phyloP scores from a whole-genome alignment of 164 flowering plant genomes.

The Platanus orientalis region DNA sequence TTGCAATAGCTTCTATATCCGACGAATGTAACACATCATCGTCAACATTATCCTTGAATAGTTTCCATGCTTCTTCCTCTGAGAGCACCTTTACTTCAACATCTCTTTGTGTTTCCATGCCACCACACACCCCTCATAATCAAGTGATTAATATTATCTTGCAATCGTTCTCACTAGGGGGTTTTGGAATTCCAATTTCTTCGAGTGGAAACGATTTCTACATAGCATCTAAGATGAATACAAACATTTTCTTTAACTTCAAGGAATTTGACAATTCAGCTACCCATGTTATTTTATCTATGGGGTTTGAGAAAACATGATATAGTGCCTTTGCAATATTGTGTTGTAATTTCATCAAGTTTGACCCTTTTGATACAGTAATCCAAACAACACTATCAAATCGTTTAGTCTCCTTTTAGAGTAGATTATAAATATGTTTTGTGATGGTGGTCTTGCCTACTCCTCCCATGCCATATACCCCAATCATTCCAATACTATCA shows the following conservation, averaged over 20 bases:
- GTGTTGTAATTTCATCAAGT: not conserved
- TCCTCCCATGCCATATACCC: too few species aligned
- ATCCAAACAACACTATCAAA: not conserved
- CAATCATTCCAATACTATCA: not conserved
- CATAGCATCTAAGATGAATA: slow-evolving; percentile 3
- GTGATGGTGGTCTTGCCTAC: not conserved
- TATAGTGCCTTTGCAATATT: not conserved
- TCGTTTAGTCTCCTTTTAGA: not conserved
- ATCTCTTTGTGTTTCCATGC: not conserved
- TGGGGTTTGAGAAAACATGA: not conserved
- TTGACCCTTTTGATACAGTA: too few species aligned
- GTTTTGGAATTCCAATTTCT: not conserved
- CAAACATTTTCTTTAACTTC: not conserved
- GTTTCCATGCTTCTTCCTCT: too few species aligned
- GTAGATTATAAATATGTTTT: not conserved
- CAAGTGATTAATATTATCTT: not conserved
- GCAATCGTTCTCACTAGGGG: not conserved
- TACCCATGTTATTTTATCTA: not conserved
- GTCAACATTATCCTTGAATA: too few species aligned
- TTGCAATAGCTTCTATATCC: too few species aligned
- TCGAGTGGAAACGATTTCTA: not conserved
- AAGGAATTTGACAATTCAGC: not conserved
- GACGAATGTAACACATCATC: too few species aligned
- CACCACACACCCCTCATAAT: not conserved
- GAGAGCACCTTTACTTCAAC: not conserved